Base-by-base conservation (phyloP, 768 basidiomycete species). In the Collybia sordida region DNA sequence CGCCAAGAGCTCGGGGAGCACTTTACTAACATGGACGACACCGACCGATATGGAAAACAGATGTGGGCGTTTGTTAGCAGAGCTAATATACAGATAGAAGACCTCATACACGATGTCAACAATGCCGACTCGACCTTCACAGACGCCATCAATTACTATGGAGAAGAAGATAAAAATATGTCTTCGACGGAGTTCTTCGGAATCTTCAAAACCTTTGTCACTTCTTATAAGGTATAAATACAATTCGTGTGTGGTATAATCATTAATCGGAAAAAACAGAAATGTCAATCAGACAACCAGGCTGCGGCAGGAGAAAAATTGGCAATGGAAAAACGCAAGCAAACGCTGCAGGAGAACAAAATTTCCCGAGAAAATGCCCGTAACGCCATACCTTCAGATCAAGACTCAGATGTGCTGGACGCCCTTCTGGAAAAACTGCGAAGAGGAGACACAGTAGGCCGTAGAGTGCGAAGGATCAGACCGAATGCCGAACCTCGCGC, bases 191-290 rank as follows among this genome's bases (percentile, higher is more conserved):
- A 98, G 61, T 99, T 98, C 72, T 99, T 93, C 70, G 93, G 85
- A 11, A 86, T 96, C 59, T 98, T 98, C 81, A 94, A 97, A 72
- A 97, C 92, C 1, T 99, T 99, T 60, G 81, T 95, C 22, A 95
- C 88, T 0, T 96, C 94, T 2, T 99, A 95, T 69, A 86, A 77
- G 78, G 90, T 90, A 55, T 50, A 75, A 63, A 24, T 38, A 11
- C 5, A 11, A 11, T 6, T 31, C 11, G 5, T 31, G 31, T 14
- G 11, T 31, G 3, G n/a, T 14, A 7, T 31, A 31, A 11, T 17
- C 6, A 51, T 21, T 61, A 35, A 39, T 51, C 23, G 6, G 37
- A 19, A 11, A 14, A 8, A 12, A 25, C 57, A 95, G 93, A 95
- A 93, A 89, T 95, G 91, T 66, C 88, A 88, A 65, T 50, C 64